Evolutionary conservation across 352 stramenopile species (phyloP).

Genomic region (Phytophthora megakarya): DNA sequence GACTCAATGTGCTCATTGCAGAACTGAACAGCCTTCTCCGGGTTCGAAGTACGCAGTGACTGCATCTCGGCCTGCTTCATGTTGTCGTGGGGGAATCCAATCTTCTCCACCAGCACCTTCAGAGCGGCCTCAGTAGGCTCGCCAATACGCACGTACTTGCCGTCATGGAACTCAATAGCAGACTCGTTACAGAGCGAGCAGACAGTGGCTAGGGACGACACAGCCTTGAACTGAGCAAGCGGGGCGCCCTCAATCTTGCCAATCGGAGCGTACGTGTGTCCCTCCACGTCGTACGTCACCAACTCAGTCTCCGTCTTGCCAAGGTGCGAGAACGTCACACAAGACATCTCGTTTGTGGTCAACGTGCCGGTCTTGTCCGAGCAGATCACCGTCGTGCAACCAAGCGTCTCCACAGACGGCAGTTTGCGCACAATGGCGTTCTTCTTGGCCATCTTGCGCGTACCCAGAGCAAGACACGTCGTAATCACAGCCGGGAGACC

Average conservation of each 20-base stretch:
- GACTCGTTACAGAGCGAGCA: conserved; percentile 98
- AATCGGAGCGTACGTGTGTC: conserved; percentile 93
- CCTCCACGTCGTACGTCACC: conserved; percentile 92
- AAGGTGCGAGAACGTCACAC: conserved; percentile 76
- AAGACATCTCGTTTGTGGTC: conserved; percentile 99
- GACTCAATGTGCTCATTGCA: conserved; percentile 82
- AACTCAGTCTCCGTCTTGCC: conserved; percentile 73
- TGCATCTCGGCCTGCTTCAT: conserved; percentile 68
- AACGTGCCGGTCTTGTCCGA: conserved; percentile 95
- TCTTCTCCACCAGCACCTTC: conserved; percentile 95
- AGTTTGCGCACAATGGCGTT: conserved; percentile 99
- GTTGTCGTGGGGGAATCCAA: conserved; percentile 82
- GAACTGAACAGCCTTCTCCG: conserved; percentile 78
- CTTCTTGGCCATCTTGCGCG: conserved; percentile 96
- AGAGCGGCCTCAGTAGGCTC: conserved; percentile 98
- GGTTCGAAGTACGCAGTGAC: conserved; percentile 61
- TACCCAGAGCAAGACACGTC: conserved; percentile 94
- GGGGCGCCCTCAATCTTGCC: conserved; percentile 66
- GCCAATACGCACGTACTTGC: conserved; percentile 91
- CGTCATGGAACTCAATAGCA: conserved; percentile 85
- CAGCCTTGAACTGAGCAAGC: conserved; percentile 63
- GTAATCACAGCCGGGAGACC: conserved; percentile 99
- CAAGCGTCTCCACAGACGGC: conserved; percentile 97
- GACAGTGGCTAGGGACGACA: conserved; percentile 90
- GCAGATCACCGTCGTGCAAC: conserved; percentile 96